Conservation (phyloP, 2,329 filamentous ascomycete genomes). For the Balansia obtecta region DNA sequence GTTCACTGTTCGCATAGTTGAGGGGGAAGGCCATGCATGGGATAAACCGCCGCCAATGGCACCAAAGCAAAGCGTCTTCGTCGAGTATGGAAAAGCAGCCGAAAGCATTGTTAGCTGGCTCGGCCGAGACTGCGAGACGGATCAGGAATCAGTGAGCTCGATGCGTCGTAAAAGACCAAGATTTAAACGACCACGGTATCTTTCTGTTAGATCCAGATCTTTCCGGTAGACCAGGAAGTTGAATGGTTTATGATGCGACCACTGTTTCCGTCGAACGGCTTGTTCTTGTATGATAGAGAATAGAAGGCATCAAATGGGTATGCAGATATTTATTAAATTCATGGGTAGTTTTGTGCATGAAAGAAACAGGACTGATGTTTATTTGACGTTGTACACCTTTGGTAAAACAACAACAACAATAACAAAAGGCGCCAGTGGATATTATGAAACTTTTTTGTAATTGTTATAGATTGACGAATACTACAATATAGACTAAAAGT, state of each 20-base stretch:
- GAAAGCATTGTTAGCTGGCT: conserved; percentile 29
- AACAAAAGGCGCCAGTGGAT: too few species aligned
- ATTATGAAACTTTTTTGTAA: too few species aligned
- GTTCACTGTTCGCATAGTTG: conserved; percentile 29
- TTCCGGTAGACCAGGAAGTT: conserved; percentile 10
- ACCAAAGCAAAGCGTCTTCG: conserved; percentile 29
- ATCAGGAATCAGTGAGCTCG: conserved; percentile 22
- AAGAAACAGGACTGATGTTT: too few species aligned
- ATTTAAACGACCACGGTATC: conserved; percentile 19
- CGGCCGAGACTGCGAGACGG: conserved; percentile 24
- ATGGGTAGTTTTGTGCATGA: too few species aligned
- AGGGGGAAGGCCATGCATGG: conserved; percentile 35
- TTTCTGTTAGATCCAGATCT: conserved; percentile 21
- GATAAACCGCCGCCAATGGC: conserved; percentile 33
- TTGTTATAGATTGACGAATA: too few species aligned
- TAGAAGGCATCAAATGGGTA: background rate
- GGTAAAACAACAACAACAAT: too few species aligned
- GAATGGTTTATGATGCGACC: background rate
- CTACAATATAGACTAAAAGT: too few species aligned
- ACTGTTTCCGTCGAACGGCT: background rate
- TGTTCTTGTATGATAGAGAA: background rate
- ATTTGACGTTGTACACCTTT: too few species aligned
- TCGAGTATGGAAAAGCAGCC: conserved; percentile 34
- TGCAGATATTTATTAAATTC: too few species aligned
- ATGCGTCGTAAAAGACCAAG: conserved; percentile 20